Conservation (phyloP, 768 basidiomycete species). For the Tylopilus sp. region DNA sequence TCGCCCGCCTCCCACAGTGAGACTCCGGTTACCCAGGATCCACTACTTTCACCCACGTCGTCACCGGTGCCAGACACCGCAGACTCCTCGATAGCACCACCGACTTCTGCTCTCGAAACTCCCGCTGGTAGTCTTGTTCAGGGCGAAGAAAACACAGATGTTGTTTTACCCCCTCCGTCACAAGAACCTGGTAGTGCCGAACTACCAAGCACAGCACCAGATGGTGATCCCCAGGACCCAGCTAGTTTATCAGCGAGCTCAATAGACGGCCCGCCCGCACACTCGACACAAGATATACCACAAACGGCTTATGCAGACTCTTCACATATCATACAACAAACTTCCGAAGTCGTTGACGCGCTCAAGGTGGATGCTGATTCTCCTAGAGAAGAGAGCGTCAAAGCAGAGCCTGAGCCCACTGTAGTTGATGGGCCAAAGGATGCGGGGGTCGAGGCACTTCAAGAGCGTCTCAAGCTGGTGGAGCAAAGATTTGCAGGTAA, state of each 20-base stretch:
- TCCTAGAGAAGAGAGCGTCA: not conserved
- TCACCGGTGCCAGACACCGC: slow-evolving; percentile 45
- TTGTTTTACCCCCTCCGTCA: not conserved
- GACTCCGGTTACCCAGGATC: slow-evolving; percentile 28
- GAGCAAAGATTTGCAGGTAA: slow-evolving; percentile 77
- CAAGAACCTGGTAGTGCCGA: not conserved
- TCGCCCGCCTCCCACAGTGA: slow-evolving; percentile 38
- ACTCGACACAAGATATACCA: not conserved
- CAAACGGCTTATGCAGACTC: not conserved
- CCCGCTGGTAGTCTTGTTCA: not conserved
- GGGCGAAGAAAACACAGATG: not conserved
- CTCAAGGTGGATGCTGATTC: not conserved
- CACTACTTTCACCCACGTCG: slow-evolving; percentile 42
- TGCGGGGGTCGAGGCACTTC: slow-evolving; percentile 53
- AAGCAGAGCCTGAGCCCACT: not conserved
- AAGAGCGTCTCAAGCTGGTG: slow-evolving; percentile 62
- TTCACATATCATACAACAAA: not conserved
- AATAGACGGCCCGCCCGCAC: not conserved
- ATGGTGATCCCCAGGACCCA: not conserved
- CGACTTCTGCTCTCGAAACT: not conserved
- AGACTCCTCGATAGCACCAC: not conserved
- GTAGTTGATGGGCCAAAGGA: slow-evolving; percentile 2
- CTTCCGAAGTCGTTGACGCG: not conserved
- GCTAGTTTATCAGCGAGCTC: not conserved
- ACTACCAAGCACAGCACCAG: not conserved